Evolutionary conservation across 2,329 filamentous ascomycete genomes (phyloP).

Genomic region (Delphinella strobiligena): DNA sequence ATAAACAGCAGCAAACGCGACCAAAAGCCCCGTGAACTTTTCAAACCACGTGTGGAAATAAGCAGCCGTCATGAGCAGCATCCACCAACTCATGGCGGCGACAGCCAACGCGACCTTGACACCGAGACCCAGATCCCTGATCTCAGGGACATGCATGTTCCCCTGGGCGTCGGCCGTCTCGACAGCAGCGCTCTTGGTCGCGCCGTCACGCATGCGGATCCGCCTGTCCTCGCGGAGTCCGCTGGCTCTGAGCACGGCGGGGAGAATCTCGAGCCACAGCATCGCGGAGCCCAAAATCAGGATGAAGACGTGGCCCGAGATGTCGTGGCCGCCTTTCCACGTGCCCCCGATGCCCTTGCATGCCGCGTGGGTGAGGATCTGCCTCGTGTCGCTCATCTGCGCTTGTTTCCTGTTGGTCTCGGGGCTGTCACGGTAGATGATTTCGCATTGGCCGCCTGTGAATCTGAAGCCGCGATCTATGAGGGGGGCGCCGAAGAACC

Average conservation of each 20-base stretch:
- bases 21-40: slow-evolving; percentile 51
- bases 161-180: slow-evolving; percentile 31
- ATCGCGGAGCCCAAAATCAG: slow-evolving; percentile 75
- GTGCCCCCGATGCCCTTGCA: slow-evolving; percentile 72
- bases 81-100: slow-evolving; percentile 70
- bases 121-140: slow-evolving; percentile 26
- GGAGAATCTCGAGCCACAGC: slow-evolving; percentile 68
- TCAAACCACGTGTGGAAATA: slow-evolving; percentile 99
- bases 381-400: slow-evolving; percentile 32
- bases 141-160: slow-evolving; percentile 23
- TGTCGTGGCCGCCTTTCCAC: slow-evolving; percentile 93
- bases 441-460: slow-evolving; percentile 74
- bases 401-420: slow-evolving; percentile 25
- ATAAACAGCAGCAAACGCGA: slow-evolving; percentile 34
- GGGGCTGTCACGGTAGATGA: slow-evolving; percentile 27
- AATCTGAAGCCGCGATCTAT: slow-evolving; percentile 84
- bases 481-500: slow-evolving; percentile 85
- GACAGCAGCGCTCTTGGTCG: slow-evolving; percentile 35
- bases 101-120: slow-evolving; percentile 47
- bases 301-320: slow-evolving; percentile 90
- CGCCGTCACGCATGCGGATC: slow-evolving; percentile 54
- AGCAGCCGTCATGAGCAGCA: slow-evolving; percentile 95
- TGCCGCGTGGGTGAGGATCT: slow-evolving; percentile 58
- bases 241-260: slow-evolving; percentile 38
- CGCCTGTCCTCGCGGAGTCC: slow-evolving; percentile 49